Conservation (phyloP, 2,329 filamentous ascomycete genomes). For the Colletotrichum lupini region DNA sequence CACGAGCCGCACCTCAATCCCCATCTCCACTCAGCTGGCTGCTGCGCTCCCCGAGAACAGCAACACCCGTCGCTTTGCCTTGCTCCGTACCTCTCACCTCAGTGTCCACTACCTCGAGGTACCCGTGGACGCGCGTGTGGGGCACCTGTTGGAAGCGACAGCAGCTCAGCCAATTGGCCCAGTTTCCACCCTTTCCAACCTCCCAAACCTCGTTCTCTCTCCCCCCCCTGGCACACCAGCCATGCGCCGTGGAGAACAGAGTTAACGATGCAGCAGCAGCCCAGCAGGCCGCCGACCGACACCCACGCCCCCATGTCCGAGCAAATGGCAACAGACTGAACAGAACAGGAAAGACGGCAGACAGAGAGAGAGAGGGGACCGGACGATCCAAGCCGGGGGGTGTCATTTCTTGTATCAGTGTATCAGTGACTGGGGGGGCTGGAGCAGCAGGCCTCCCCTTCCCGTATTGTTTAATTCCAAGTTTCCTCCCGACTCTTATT, state of each 20-base stretch:
- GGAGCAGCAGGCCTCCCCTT: conserved; percentile 17
- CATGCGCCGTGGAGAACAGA: conserved; percentile 13
- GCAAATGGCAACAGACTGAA: background rate
- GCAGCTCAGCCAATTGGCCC: background rate
- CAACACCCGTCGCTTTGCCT: too few species aligned
- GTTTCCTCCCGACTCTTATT: background rate
- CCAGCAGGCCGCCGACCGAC: background rate
- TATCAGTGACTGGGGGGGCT: background rate
- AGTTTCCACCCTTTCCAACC: background rate
- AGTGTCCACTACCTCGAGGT: too few species aligned
- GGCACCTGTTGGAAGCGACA: background rate
- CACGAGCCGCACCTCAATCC: conserved; percentile 13
- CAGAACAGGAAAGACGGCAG: background rate
- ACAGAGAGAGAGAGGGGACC: background rate
- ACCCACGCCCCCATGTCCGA: conserved; percentile 14
- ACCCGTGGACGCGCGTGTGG: background rate
- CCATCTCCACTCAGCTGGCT: too few species aligned
- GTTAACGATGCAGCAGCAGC: conserved; percentile 10
- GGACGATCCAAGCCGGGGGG: background rate
- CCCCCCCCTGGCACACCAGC: conserved; percentile 7
- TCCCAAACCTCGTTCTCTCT: conserved; percentile 11
- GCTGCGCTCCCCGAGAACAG: too few species aligned
- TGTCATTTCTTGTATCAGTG: background rate
- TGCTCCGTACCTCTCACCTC: too few species aligned
- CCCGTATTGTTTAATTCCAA: background rate